Percentiles rank a stretch among this genome's conserved stretches.
Evolutionary conservation across 345 rosid species (phyloP).

Genomic region (Populus ilicifolia): DNA sequence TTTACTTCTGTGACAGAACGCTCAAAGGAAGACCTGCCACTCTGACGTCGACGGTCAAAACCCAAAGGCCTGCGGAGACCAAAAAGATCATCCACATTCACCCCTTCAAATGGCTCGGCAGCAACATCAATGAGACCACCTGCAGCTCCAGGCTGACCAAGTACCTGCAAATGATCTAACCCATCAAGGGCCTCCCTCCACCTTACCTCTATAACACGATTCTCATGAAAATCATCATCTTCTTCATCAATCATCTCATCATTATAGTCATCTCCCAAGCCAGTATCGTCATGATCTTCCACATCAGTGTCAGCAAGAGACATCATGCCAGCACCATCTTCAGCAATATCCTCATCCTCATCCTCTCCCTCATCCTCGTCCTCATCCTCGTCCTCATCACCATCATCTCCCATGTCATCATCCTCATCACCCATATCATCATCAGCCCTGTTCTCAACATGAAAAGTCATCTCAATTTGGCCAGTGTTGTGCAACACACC

Average conservation of each 20-base stretch:
- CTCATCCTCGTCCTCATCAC: constrained; percentile 76
- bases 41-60: constrained; percentile 77
- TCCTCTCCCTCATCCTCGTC: constrained; percentile 89
- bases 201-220: constrained; percentile 82
- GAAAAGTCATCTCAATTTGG: constrained; percentile 82
- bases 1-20: constrained; percentile 65
- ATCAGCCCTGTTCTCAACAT: constrained; percentile 71
- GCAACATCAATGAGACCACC: constrained; percentile 76
- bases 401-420: constrained; percentile 95
- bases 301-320: constrained; percentile 90
- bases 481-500: constrained; percentile 47
- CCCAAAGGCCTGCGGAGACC: constrained; percentile 88
- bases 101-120: constrained; percentile 95
- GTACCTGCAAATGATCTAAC: constrained; percentile 85
- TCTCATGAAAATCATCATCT: constrained; percentile 89
- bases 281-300: constrained; percentile 91
- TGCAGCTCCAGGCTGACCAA: constrained; percentile 76
- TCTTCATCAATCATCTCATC: constrained; percentile 97
- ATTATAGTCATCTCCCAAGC: constrained; percentile 82
- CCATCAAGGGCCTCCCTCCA: constrained; percentile 98
- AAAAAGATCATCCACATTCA: constrained; percentile 88
- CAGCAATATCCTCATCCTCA: constrained; percentile 88
- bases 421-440: constrained; percentile 89
- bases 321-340: constrained; percentile 94
- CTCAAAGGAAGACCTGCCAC: constrained; percentile 68